Percentiles rank a stretch among this genome's conserved stretches.
phyloP scores from a whole-genome alignment of 164 flowering plant species.

The Tetracentron sinense region DNA sequence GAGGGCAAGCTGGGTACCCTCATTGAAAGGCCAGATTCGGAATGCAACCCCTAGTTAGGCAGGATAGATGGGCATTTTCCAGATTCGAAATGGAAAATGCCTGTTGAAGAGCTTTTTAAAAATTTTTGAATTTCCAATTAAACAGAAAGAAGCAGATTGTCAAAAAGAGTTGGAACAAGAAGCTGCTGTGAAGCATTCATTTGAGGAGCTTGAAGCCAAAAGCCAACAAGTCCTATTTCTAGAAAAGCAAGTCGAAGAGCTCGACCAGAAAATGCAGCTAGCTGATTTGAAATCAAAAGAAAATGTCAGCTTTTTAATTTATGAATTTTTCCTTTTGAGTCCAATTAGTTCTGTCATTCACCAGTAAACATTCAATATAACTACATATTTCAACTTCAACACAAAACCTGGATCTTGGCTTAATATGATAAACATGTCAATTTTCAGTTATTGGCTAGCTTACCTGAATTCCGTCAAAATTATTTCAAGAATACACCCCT shows the following conservation, averaged over 20 bases:
- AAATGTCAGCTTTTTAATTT: conserved; percentile 34
- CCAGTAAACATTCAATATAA: not conserved
- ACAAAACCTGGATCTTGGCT: too few relatives aligned
- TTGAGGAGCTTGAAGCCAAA: conserved; percentile 63
- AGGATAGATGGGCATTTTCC: too few relatives aligned
- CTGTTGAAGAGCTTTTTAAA: conserved; percentile 10
- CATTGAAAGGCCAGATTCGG: too few relatives aligned
- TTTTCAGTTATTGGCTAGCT: not conserved
- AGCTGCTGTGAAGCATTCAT: conserved; percentile 37
- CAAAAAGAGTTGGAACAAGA: conserved; percentile 47
- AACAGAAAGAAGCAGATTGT: conserved; percentile 58
- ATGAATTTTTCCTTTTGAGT: not conserved
- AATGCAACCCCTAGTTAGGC: too few relatives aligned
- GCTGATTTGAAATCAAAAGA: conserved; percentile 40
- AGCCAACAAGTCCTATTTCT: conserved; percentile 37
- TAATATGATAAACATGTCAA: too few relatives aligned
- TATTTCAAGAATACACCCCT: not conserved
- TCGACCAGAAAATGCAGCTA: conserved; percentile 51
- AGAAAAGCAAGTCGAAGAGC: conserved; percentile 56
- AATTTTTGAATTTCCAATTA: conserved; percentile 9
- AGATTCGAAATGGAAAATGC: too few relatives aligned
- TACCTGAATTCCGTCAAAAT: not conserved
- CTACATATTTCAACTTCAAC: not conserved
- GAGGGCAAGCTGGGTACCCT: too few relatives aligned
- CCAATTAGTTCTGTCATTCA: not conserved